Percentiles rank a stretch among this genome's conserved stretches.
Evolutionary conservation across 2,329 filamentous ascomycete species (phyloP).

Genomic region (Claviceps monticola): DNA sequence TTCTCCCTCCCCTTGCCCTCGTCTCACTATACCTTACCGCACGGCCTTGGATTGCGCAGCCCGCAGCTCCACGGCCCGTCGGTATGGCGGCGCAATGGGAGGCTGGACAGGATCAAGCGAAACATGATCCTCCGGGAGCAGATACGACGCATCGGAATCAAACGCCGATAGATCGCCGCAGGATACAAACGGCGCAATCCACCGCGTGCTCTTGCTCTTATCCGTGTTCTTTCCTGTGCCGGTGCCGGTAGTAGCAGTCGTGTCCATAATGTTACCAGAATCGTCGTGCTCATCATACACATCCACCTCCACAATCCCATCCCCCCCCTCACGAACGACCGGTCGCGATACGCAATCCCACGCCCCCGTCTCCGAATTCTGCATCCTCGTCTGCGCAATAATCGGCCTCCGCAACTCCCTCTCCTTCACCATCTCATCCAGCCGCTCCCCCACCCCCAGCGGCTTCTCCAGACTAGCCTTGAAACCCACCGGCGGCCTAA

Average conservation of each 20-base stretch:
- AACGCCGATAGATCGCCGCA: conserved; percentile 91
- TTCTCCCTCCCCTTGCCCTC: neutral
- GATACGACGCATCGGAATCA: conserved; percentile 91
- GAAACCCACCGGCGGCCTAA: conserved; percentile 65
- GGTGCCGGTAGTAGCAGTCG: conserved; percentile 21
- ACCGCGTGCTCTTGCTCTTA: conserved; percentile 39
- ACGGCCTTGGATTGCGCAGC: conserved; percentile 19
- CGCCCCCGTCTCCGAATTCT: conserved; percentile 29
- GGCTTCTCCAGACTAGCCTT: conserved; percentile 62
- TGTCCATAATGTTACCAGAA: conserved; percentile 14
- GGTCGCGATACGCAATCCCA: conserved; percentile 23
- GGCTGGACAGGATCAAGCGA: conserved; percentile 88
- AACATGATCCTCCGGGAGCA: conserved; percentile 71
- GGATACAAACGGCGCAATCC: conserved; percentile 94
- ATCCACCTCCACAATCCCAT: conserved; percentile 32
- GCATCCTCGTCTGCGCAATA: conserved; percentile 28
- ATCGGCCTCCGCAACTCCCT: conserved; percentile 26
- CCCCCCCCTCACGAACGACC: conserved; percentile 11
- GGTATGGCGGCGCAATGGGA: conserved; percentile 91
- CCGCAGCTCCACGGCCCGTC: conserved; percentile 67
- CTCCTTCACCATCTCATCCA: conserved; percentile 36
- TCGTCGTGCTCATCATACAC: conserved; percentile 28
- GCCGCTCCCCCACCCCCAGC: conserved; percentile 47
- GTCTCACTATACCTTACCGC: conserved; percentile 1
- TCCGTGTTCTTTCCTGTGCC: conserved; percentile 1